Evolutionary conservation across 2,329 filamentous ascomycete genomes (phyloP).

Genomic region (Monosporascus ibericus): DNA sequence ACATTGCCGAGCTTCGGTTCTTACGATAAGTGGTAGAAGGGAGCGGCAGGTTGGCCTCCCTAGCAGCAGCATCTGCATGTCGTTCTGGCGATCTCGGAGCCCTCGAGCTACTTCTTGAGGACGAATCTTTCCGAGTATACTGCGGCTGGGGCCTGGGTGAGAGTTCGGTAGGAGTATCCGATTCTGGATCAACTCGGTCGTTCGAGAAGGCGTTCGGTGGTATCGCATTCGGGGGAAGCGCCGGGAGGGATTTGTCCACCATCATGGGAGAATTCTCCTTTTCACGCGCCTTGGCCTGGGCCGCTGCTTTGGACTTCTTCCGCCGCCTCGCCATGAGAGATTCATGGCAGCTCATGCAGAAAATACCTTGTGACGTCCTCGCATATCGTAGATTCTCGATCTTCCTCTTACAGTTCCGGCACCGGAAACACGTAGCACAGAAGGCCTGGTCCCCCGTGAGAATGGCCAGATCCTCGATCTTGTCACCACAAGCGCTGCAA

Average conservation of each 20-base stretch:
- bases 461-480: slow-evolving; percentile 97
- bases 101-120: slow-evolving; percentile 48
- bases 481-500: slow-evolving; percentile 92
- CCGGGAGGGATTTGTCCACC: slow-evolving; percentile 87
- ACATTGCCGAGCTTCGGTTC: slow-evolving; percentile 66
- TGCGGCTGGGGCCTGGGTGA: slow-evolving; percentile 55
- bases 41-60: slow-evolving; percentile 58
- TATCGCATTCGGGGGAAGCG: slow-evolving; percentile 72
- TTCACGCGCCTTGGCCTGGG: slow-evolving; percentile 54
- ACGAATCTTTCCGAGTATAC: slow-evolving; percentile 46
- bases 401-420: slow-evolving; percentile 96
- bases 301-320: slow-evolving; percentile 72
- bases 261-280: slow-evolving; percentile 62
- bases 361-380: slow-evolving; percentile 94
- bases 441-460: slow-evolving; percentile 97
- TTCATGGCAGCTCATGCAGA: slow-evolving; percentile 99
- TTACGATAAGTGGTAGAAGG: slow-evolving; percentile 73
- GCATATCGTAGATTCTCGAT: slow-evolving; percentile 98
- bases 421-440: slow-evolving; percentile 94
- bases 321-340: slow-evolving; percentile 87
- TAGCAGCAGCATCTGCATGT: slow-evolving; percentile 31
- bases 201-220: slow-evolving; percentile 57
- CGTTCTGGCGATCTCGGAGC: slow-evolving; percentile 51
- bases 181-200: slow-evolving; percentile 53
- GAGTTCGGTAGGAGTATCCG: slow-evolving; percentile 63